Base-by-base conservation (phyloP, 129 eudicot genomes). In the Pulicaria dysenterica region DNA sequence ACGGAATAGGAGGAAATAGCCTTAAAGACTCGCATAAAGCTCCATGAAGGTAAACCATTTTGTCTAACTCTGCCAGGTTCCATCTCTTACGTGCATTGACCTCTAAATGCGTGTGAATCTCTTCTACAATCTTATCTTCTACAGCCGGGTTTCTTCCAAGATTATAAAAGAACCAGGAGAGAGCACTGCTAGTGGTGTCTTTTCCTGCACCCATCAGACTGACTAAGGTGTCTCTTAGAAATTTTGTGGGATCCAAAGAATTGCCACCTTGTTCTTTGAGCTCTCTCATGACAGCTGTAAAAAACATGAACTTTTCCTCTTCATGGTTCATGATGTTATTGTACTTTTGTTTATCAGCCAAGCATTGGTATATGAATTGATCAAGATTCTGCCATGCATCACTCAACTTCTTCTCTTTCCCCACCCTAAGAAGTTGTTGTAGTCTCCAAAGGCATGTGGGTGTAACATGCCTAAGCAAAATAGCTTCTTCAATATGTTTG, bases 401-500 rank as follows among this genome's bases (percentile, higher is more conserved):
- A 1, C 54, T 66, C 61, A 74, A 14, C 55, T 81, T 78, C 72
- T 56, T 78, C 74, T 85, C 86, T 3, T 49, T 50, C 38, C 89
- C 86, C 5, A 85, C 13, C 49, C 64, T 46, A 6, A 81, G 79
- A 71, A 70, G 65, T 47, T 67, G 51, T 40, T 73, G 81, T 3
- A 85, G 1, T 74, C 78, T 85, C 86, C 83, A 85, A 13, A 81
- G 16, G 40, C 41, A 14, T 14, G 73, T 77, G 2, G 89, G 89
- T 15, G 55, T 7, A n/a, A 81, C 13, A 37, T 77, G 77, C 40
- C 84, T 75, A 5, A 43, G 8, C 17, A 78, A 66, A 7, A 85
- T 65, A 4, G 79, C 76, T 55, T 48, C 40, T 42, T 62, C 72
- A 8, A 45, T 64, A 45, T 78, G 83, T 3, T 68, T 64, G 73